Evolutionary conservation across 2,329 filamentous ascomycete species (phyloP), one percentile per base, ranked within the genome.

Genomic region (Alternaria sp.): DNA sequence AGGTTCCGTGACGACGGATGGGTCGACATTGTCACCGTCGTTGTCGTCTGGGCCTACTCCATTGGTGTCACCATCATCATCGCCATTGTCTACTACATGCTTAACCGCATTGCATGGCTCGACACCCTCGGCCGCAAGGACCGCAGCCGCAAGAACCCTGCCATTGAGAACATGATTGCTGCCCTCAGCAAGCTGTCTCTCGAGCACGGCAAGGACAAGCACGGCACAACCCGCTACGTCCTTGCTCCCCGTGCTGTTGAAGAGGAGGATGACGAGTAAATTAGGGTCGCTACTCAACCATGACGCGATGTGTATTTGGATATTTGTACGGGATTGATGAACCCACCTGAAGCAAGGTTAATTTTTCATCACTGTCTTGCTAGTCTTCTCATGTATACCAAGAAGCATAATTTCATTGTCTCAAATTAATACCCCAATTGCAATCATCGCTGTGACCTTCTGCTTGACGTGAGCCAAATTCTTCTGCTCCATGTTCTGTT

Each of bases 41-140:
- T 91, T 60, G 82, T 89, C 66, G 82, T 90, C 74, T 90, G 88
- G 88, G 82, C 82, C 49, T 90, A 88, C 83, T 89, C 87, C n/a
- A 88, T 90, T 65, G 87, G 87, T 77, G 87, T 90, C 63, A 87
- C 86, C 64, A 87, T 90, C 73, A 84, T 90, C 80, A 87, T 89
- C 69, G 88, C 88, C 72, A 88, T 90, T 71, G 86, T 89, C 66
- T 90, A 90, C 83, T 87, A 84, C 78, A 78, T 88, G 46, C 84
- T 90, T 68, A 89, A 89, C 83, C 82, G 84, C 75, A 84, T 89
- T 71, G 71, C 80, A 33, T 86, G 83, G 82, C 84, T 90, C 66
- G 85, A 88, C 75, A 84, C 90, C 76, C 84, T 90, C 33, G 88
- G 88, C 64, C 86, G 88, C 77, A 87, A 88, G 82, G 84, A 88